A percentile compares a stretch with the other conserved stretches of the same genome.
Evolutionary conservation across 78 protist genomes (phyloP).

Genomic region (Dictyostelium brefeldianum): DNA sequence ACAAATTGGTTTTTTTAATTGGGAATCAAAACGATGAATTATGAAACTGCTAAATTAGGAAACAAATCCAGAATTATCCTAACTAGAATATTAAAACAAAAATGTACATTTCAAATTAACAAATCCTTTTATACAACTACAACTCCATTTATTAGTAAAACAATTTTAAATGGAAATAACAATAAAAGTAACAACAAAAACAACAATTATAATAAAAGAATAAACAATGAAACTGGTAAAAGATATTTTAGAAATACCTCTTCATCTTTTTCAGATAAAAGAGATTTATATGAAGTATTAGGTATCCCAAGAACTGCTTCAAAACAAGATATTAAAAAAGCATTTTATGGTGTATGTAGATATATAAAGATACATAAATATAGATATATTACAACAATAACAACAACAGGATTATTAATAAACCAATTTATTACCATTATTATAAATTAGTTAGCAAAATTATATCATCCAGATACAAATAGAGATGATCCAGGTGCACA

Average conservation of each 20-base stretch:
- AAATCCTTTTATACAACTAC: not conserved
- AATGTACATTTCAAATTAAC: not conserved
- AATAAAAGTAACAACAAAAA: not conserved
- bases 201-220: not conserved
- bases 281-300: slow-evolving; percentile 82
- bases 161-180: not conserved
- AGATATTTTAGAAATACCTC: slow-evolving; percentile 55
- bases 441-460: slow-evolving; percentile 56
- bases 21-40: not conserved
- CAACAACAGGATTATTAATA: not conserved
- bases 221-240: not conserved
- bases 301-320: slow-evolving; percentile 70
- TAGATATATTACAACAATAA: not conserved
- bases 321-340: slow-evolving; percentile 67
- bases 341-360: slow-evolving; percentile 75
- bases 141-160: not conserved
- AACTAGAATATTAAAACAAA: not conserved
- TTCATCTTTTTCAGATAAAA: slow-evolving; percentile 35
- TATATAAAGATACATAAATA: no score
- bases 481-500: slow-evolving; percentile 73
- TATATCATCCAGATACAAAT: slow-evolving; percentile 83
- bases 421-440: not conserved
- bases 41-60: not conserved
- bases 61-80: not conserved
- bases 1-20: no score